Evolutionary conservation across 129 eudicot genomes (phyloP), one percentile per base, ranked within the genome.

Genomic region (Solidago caesia): DNA sequence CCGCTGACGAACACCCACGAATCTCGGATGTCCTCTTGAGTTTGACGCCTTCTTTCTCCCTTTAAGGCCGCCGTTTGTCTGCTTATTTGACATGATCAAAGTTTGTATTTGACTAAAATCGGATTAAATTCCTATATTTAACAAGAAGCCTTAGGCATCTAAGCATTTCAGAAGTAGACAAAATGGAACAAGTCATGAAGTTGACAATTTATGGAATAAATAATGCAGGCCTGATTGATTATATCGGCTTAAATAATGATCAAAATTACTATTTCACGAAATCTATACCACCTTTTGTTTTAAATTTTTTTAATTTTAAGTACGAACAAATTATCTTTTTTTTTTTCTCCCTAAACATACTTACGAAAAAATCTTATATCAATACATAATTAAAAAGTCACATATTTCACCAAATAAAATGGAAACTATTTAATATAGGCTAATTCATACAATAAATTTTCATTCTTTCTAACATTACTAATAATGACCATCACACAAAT

Each of bases 21-120:
- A 78, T 8, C 66, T 71, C 0, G 75, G 82, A 6, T 78, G 82
- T 63, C 82, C 82, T 72, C 82, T 70, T 3, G 82, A 71, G 53
- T 78, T 70, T 3, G 57, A 55, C 58, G 71, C 70, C 72, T 70
- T 78, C 66, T 70, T 71, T 72, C 72, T 44, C 64, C 77, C 77
- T 47, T 57, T 64, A 6, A 56, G 42, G 4, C 82, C 67, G 13
- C 61, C 71, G 16, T 65, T 69, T 2, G 49, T 11, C 61, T 45
- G 44, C 48, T 29, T 59, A 42, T 41, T 78, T 51, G 70, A 3
- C 72, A 72, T 70, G 45, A 59, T 71, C 53, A 53, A 25, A 53
- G 21, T 46, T 76, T 64, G 13, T 29, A 62, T 49, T 11, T 5
- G 25, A 33, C 16, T 11, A 33, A 43, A 44, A 53, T 48, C 55